Base-by-base conservation (phyloP, 768 basidiomycete genomes). In the Rhodotorula toruloides region DNA sequence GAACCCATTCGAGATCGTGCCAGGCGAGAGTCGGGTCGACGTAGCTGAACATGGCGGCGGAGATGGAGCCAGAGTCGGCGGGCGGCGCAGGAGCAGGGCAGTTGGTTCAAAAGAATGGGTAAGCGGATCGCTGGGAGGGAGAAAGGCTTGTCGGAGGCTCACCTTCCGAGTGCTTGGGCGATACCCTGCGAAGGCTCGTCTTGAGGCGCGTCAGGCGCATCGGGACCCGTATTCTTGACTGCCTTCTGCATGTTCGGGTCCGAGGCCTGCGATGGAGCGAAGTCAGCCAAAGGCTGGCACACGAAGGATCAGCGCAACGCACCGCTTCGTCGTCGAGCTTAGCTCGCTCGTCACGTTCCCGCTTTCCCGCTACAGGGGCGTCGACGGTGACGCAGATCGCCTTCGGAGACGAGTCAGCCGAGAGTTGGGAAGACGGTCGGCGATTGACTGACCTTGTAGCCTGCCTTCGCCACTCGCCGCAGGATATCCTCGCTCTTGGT, bases 351-450 rank as follows among this genome's bases (percentile, higher is more conserved):
- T 69, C 65, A 2, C 64, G 79, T 77, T 91, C 89, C 52, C 91
- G 82, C 72, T 91, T 91, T 14, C 89, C 87, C 4, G 86, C 81
- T 46, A 87, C 84, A n/a, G 89, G 81, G 0, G 90, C 88, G 77
- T 97, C 92, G 4, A 94, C 91, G 4, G 92, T 96, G 60, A 97
- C 80, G 76, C 90, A 90, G 64, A 97, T 88, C 1, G 89, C 91
- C 60, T 61, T 17, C 10, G 9, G 8, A 25, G 19, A 25, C 4
- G 31, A 31, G 29, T n/a, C 22, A 16, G 12, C 7, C 11, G 12
- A 11, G 11, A 40, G 40, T 10, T 8, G 36, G n/a, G n/a, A n/a
- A n/a, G 27, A 39, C 22, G 27, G 4, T 14, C 16, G 47, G 22
- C 4, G 48, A 25, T 1, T n/a, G n/a, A 22, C 32, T 42, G 32